phyloP scores from a whole-genome alignment of 306 rosid genomes.

The Cicer pinnatifidum region DNA sequence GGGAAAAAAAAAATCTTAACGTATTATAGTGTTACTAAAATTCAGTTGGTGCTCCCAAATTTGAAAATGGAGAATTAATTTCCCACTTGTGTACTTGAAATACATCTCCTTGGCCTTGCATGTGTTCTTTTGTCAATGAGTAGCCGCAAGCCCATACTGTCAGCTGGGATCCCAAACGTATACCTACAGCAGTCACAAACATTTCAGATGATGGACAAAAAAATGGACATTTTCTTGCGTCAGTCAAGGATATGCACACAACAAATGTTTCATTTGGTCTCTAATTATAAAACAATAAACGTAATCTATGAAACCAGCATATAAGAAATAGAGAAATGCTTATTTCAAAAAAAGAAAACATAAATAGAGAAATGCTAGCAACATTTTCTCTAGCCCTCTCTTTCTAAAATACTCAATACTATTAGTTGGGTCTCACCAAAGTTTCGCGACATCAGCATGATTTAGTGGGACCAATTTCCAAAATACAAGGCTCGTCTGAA shows the following conservation, averaged over 20 bases:
- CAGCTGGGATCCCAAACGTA: conserved; percentile 64
- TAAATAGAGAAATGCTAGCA: background rate
- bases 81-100: conserved; percentile 74
- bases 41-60: conserved; percentile 44
- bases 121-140: conserved; percentile 71
- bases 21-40: conserved; percentile 41
- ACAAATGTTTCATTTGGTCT: background rate
- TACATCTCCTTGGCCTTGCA: conserved; percentile 73
- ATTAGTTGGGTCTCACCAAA: background rate
- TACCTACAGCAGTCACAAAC: conserved; percentile 60
- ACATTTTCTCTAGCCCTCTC: background rate
- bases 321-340: too few relatives aligned
- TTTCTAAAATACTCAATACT: background rate
- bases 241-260: background rate
- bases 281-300: background rate
- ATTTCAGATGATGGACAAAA: conserved; percentile 38
- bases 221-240: background rate
- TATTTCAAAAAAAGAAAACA: too few relatives aligned
- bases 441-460: background rate
- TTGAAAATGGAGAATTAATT: conserved; percentile 43
- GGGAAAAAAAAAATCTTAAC: conserved; percentile 29
- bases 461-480: background rate
- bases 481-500: background rate
- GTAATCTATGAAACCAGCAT: conserved; percentile 13
- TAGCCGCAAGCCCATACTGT: conserved; percentile 70